Base-by-base conservation (phyloP, 1,284 basidiomycete species). In the Apiotrichum siamense region DNA sequence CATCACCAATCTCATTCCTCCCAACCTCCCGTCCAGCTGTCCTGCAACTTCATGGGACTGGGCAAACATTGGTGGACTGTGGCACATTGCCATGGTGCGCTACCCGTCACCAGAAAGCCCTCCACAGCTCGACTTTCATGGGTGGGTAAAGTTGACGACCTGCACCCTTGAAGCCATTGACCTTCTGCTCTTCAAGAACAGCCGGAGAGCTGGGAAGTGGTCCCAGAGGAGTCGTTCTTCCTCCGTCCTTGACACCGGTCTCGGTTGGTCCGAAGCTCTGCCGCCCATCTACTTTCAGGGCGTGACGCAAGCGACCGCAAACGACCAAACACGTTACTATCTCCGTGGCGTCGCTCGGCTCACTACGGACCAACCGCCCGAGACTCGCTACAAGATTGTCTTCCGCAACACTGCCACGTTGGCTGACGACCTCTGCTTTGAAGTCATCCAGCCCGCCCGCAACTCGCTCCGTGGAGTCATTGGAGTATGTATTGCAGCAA, bases 381-480 rank as follows among this genome's bases (percentile, higher is more conserved):
- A 72, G 49, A 58, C 71, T 13, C 63, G 70, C 24, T 69, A 65
- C 66, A 70, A 66, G 9, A 42, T 72, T 43, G 54, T 73, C 7
- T 65, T 73, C 24, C 49, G 66, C 26, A 67, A 69, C 50, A 56
- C 58, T 1, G 64, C 11, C 7, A 36, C 44, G 2, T 18, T 63
- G 2, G 59, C 63, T 26, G 69, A 72, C 54, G 64, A 66, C 26
- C 26, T 40, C 36, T 39, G 40, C 39, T 45, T 55, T 24, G 54
- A 56, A 12, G 63, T 65, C 20, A 66, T 70, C 1, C 69, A 72
- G 31, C 50, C 67, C 10, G 69, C 69, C 2, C 46, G 61, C 7
- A 63, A 66, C 0, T 58, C 57, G 1, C 60, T 53, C 50, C 60
- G 66, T n/a, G 70, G 71, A 0, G 61, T 68, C 52, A 58, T 73